Evolutionary conservation across 148 eudicot species (phyloP).

Genomic region (Cornus florida): DNA sequence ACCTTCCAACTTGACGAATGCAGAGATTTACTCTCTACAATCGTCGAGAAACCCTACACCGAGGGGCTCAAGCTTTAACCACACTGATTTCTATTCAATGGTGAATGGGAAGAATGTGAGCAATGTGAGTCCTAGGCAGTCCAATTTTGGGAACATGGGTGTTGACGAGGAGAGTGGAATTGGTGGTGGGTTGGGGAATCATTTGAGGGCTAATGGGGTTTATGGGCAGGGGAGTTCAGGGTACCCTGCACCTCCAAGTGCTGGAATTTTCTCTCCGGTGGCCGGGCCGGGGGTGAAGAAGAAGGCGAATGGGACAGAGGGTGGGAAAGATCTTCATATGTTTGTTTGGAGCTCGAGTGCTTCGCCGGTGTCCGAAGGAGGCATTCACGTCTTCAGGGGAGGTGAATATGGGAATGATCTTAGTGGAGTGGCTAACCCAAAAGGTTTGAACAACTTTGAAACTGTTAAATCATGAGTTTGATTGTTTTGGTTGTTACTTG

Average conservation of each 20-base stretch:
- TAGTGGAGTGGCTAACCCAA: constrained; percentile 54
- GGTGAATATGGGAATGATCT: constrained; percentile 61
- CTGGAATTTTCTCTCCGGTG: constrained; percentile 71
- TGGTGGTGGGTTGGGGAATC: constrained; percentile 31
- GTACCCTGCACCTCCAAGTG: constrained; percentile 64
- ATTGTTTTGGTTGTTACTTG: background rate
- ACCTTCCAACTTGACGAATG: constrained; percentile 74
- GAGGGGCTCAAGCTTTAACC: constrained; percentile 84
- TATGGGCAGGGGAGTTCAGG: constrained; percentile 41
- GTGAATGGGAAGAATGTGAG: constrained; percentile 50
- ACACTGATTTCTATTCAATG: constrained; percentile 69
- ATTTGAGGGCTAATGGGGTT: constrained; percentile 24
- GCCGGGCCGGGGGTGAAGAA: constrained; percentile 35
- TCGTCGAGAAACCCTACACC: constrained; percentile 75
- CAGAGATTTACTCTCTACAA: constrained; percentile 77
- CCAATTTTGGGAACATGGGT: constrained; percentile 62
- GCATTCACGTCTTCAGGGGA: constrained; percentile 82
- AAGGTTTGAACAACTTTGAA: constrained; percentile 43
- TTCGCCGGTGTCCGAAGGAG: constrained; percentile 80
- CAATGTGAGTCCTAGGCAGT: constrained; percentile 64
- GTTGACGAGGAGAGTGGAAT: constrained; percentile 71
- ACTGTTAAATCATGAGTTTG: background rate
- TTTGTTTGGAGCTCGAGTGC: constrained; percentile 80
- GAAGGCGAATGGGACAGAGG: constrained; percentile 42
- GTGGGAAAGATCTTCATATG: constrained; percentile 76